Base-by-base conservation (phyloP, 495 filamentous ascomycete species). In the Cladorrhinum samala region DNA sequence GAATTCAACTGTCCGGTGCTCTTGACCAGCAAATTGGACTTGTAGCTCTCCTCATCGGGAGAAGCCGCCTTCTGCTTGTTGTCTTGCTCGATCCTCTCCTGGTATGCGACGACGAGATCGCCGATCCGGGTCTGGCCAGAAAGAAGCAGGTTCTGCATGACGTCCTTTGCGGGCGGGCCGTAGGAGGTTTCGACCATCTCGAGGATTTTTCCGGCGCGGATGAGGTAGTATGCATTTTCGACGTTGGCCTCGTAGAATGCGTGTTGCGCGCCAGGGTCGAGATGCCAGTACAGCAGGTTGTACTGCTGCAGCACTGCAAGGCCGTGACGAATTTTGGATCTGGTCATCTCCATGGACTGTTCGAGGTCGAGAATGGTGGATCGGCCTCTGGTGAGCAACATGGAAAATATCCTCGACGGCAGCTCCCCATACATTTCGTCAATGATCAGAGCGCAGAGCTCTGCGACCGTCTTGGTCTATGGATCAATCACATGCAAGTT, bases 381-480 rank as follows among this genome's bases (percentile, higher is more conserved):
- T 59, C 92, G 81, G 57, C 92, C 93, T 64, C 85, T 77, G 43
- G 78, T 79, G 53, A 89, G 75, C 53, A 99, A 82, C 43, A 80
- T 79, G n/a, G 83, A 74, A 56, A 94, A 92, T 61, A 97, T 86
- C 59, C 83, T 80, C 24, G 88, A 88, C 46, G 88, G 86, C 23
- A 98, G 78, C 62, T 95, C 87, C 58, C 93, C 93, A 68, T 91
- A 89, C 18, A 86, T 78, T 61, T 96, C 89, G 54, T 89, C 80
- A 42, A 96, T 83, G n/a, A 96, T 79, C 61, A 96, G 83, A 69
- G 82, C 76, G 72, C 89, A 95, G 47, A 97, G 85, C 79, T 97
- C 87, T 63, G 81, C 78, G 40, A 79, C 74, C 60, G 86, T 74
- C 75, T 77, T 68, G 52, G 79, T 80, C 77, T 76, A n/a, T n/a